phyloP scores from a whole-genome alignment of 2,329 filamentous ascomycete species.

The Diaporthe sp. region DNA sequence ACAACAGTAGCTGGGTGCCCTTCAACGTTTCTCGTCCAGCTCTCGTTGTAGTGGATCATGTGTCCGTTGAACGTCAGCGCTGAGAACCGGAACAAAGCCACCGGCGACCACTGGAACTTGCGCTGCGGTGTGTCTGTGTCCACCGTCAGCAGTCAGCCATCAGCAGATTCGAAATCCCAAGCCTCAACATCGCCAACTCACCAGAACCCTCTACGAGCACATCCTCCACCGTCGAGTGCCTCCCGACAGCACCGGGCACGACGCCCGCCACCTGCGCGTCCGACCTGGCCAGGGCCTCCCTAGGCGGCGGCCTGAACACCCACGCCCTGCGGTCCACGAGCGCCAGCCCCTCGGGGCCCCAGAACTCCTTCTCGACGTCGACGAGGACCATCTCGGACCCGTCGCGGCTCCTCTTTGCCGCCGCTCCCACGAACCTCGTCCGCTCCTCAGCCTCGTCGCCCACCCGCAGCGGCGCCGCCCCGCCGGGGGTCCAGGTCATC shows the following conservation, averaged over 20 bases:
- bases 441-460: conserved; percentile 58
- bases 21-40: conserved; percentile 75
- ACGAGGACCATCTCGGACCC: conserved; percentile 76
- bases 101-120: conserved; percentile 59
- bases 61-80: conserved; percentile 90
- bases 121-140: conserved; percentile 41
- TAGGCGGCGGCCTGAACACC: conserved; percentile 35
- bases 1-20: conserved; percentile 80
- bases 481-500: conserved; percentile 62
- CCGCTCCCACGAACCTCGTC: conserved; percentile 50
- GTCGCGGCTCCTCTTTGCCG: conserved; percentile 66
- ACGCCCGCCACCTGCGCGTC: background rate
- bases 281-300: background rate
- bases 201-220: conserved; percentile 24
- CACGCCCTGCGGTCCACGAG: conserved; percentile 67
- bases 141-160: background rate
- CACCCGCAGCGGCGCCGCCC: conserved; percentile 56
- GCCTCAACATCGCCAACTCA: background rate
- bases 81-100: conserved; percentile 82
- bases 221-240: conserved; percentile 33
- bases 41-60: conserved; percentile 83
- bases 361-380: conserved; percentile 72
- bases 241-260: background rate
- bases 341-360: conserved; percentile 63
- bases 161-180: too few relatives aligned